A percentile compares a stretch with the other conserved stretches of the same genome.
These are phyloP conservation scores for Byssoonygena ceratinophila DNA, from an alignment of 2,329 filamentous ascomycete genomes.

Conservation along the genomic window DNA sequence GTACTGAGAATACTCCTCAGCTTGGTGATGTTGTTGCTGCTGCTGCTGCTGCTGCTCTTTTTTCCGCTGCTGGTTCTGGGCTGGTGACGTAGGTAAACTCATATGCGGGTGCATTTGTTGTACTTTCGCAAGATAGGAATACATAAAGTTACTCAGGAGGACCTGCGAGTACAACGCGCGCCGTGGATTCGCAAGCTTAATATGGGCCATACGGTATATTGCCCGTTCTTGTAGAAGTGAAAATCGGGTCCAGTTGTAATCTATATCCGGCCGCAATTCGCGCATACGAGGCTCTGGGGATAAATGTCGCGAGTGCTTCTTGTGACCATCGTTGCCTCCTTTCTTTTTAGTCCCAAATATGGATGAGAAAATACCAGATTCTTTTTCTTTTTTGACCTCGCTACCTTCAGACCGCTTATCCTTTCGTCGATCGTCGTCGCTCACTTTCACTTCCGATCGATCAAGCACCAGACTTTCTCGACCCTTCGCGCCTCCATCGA, in stretches of 20 bases:
- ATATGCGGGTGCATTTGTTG: slow-evolving; percentile 98
- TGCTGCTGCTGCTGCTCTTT: slow-evolving; percentile 25
- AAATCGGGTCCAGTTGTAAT: slow-evolving; percentile 94
- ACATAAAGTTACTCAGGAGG: slow-evolving; percentile 98
- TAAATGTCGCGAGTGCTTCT: slow-evolving; percentile 64
- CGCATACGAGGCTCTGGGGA: slow-evolving; percentile 73
- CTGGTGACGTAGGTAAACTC: slow-evolving; percentile 68
- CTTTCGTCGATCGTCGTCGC: slow-evolving; percentile 58
- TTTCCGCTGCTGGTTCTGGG: slow-evolving; percentile 48
- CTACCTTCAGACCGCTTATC: slow-evolving; percentile 64
- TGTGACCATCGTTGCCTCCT: slow-evolving; percentile 62
- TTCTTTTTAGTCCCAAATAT: slow-evolving; percentile 90
- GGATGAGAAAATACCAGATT: slow-evolving; percentile 75
- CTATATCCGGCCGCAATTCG: slow-evolving; percentile 70
- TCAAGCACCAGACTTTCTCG: slow-evolving; percentile 79
- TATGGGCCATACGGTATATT: slow-evolving; percentile 97
- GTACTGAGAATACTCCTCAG: slow-evolving; percentile 21
- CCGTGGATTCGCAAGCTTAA: slow-evolving; percentile 95
- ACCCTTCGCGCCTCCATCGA: slow-evolving; percentile 47
- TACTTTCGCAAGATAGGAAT: slow-evolving; percentile 95
- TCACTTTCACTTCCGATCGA: slow-evolving; percentile 63
- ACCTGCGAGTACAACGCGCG: slow-evolving; percentile 89
- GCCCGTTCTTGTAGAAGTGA: slow-evolving; percentile 90
- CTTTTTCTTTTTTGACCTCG: slow-evolving; percentile 74
- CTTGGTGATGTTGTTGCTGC: slow-evolving; percentile 30